Evolutionary conservation across 495 filamentous ascomycete genomes (phyloP).

Genomic region (Entonaema liquescens): DNA sequence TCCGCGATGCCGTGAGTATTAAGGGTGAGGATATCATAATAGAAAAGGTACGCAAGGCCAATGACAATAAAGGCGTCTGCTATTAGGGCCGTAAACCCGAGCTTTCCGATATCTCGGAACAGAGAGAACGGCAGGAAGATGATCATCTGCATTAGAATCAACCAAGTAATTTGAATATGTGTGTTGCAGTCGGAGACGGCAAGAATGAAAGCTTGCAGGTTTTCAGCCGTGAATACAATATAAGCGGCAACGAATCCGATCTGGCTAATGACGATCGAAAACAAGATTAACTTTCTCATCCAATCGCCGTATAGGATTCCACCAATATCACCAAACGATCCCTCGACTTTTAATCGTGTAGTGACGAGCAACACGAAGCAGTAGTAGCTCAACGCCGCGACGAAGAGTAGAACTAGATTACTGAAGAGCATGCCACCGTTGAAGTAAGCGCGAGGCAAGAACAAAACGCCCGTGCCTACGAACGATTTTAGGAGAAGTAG

Average conservation of each 20-base stretch:
- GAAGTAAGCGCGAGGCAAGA: constrained; percentile 88
- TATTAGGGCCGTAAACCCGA: constrained; percentile 87
- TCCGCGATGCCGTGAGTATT: constrained; percentile 80
- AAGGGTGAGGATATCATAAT: constrained; percentile 91
- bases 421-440: constrained; percentile 99
- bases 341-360: constrained; percentile 82
- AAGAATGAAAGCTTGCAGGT: constrained; percentile 90
- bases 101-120: constrained; percentile 94
- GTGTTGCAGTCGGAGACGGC: constrained; percentile 83
- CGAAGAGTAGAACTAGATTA: constrained; percentile 83
- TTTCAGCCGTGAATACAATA: constrained; percentile 96
- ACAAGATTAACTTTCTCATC: constrained; percentile 86
- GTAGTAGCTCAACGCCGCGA: constrained; percentile 89
- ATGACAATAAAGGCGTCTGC: constrained; percentile 94
- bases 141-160: constrained; percentile 92
- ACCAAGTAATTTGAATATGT: constrained; percentile 81
- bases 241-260: constrained; percentile 97
- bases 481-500: constrained; percentile 94
- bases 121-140: constrained; percentile 93
- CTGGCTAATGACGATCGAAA: constrained; percentile 91
- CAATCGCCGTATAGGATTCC: constrained; percentile 88
- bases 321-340: constrained; percentile 96
- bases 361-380: constrained; percentile 93
- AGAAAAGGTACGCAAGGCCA: constrained; percentile 92
- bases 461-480: constrained; percentile 96